Percentiles rank a stretch among this genome's conserved stretches.
These are phyloP conservation scores for Pythium rishiriense DNA, from an alignment of 352 stramenopile genomes.

Conservation along the genomic window DNA sequence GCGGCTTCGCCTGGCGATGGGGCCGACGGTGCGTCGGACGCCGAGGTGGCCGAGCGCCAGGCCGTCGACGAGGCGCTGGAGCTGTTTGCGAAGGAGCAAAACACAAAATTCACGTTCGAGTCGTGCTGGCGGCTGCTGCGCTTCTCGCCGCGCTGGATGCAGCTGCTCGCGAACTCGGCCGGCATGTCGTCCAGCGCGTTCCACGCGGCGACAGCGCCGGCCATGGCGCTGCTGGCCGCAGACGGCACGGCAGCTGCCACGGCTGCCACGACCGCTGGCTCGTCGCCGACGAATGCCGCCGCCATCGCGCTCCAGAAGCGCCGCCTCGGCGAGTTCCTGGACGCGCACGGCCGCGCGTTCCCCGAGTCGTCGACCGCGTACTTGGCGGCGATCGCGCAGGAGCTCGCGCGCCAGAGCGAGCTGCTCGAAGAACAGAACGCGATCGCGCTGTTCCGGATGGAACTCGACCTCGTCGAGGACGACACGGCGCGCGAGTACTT, in stretches of 20 bases:
- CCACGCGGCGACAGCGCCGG: background rate
- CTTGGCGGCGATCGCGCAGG: constrained; percentile 41
- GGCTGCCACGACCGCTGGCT: background rate
- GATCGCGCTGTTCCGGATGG: constrained; percentile 59
- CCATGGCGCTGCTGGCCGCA: background rate
- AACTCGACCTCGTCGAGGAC: constrained; percentile 52
- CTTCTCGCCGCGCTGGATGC: constrained; percentile 62
- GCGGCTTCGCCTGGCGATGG: constrained; percentile 3
- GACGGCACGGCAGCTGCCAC: constrained; percentile 4
- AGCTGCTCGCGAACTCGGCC: constrained; percentile 51
- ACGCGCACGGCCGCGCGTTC: constrained; percentile 17
- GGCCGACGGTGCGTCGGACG: constrained; percentile 8
- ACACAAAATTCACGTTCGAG: constrained; percentile 70
- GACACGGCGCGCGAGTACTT: constrained; percentile 47
- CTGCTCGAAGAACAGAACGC: constrained; percentile 76
- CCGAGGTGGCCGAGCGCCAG: constrained; percentile 38
- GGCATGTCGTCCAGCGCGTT: constrained; percentile 26
- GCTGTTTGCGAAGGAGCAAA: constrained; percentile 48
- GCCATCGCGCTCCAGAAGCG: constrained; percentile 27
- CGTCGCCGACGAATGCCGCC: background rate
- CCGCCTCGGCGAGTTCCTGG: constrained; percentile 24
- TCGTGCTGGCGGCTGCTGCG: constrained; percentile 69
- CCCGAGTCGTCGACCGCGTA: constrained; percentile 33
- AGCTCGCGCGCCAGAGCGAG: constrained; percentile 62
- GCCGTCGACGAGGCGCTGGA: constrained; percentile 58